These are phyloP conservation scores for Phialophora tarda DNA, from an alignment of 2,329 filamentous ascomycete species.

Conservation along the genomic window DNA sequence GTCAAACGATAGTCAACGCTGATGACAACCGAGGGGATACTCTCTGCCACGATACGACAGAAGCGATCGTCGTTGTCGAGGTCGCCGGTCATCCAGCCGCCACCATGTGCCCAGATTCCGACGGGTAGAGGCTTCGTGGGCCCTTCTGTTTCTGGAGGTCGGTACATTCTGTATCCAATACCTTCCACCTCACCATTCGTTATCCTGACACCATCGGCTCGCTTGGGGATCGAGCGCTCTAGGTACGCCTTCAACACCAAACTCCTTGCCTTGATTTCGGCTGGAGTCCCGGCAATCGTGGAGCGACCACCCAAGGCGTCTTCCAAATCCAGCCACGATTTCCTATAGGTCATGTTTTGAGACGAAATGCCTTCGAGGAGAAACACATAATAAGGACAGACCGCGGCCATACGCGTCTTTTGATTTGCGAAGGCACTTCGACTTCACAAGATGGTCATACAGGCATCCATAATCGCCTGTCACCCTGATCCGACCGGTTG, in stretches of 20 bases:
- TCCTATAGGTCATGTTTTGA: neutral
- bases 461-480: no score
- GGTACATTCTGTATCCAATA: neutral
- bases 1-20: constrained; percentile 1
- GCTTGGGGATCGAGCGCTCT: neutral
- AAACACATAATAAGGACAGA: no score
- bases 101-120: neutral
- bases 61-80: neutral
- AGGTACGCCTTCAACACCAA: neutral
- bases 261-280: neutral
- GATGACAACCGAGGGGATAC: neutral
- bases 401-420: no score
- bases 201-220: neutral
- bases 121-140: neutral
- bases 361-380: no score
- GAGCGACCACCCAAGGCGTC: neutral
- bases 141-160: neutral
- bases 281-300: neutral
- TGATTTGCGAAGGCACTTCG: no score
- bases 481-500: no score
- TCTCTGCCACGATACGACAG: neutral
- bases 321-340: neutral
- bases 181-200: neutral
- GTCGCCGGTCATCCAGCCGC: neutral
- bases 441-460: no score